Base-by-base conservation (phyloP, 2,329 filamentous ascomycete genomes). In the Huntiella bhutanensis region DNA sequence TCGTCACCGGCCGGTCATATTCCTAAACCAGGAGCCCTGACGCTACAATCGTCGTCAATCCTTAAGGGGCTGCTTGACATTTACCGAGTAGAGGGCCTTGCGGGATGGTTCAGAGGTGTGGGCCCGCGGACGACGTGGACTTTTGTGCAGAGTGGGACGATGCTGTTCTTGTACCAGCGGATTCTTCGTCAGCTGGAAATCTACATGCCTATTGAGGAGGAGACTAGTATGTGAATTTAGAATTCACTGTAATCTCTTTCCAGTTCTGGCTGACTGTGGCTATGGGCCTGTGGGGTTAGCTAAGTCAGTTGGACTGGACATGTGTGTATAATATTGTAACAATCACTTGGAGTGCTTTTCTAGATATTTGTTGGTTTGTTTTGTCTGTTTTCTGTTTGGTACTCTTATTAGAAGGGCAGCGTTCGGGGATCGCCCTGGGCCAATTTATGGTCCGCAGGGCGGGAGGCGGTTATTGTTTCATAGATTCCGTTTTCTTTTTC, bases 61-160 rank as follows among this genome's bases (percentile, higher is more conserved):
- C 68, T 88, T 46, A 85, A 75, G 2, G 91, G 88, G 1, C 64
- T 98, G 34, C 77, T 71, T 54, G 72, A 94, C 53, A 92, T 98
- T 55, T 98, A 96, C 64, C 77, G 74, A 53, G 84, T 81, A 4
- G 91, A 98, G 62, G 91, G 91, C 1, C 55, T 96, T 12, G 73
- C 73, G 2, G 92, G 91, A 1, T 92, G 85, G 78, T 98, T 98
- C 63, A 76, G 91, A 49, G 91, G 91, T 19, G 88, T 98, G 1
- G 88, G 88, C 0, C 91, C 91, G 1, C 75, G 91, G 46, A 80
- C 80, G 48, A 84, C 96, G 11, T 98, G 91, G 91, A 98, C 91
- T 16, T 94, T 88, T 57, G 84, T 96, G 49, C 91, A 98, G 66
- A 94, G 83, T 57, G 83, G 87, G 37, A 93, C 85, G 53, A 96